These are phyloP conservation scores for Arthrobotrys sphaeroides DNA, from an alignment of 2,329 filamentous ascomycete species.

Conservation along the genomic window DNA sequence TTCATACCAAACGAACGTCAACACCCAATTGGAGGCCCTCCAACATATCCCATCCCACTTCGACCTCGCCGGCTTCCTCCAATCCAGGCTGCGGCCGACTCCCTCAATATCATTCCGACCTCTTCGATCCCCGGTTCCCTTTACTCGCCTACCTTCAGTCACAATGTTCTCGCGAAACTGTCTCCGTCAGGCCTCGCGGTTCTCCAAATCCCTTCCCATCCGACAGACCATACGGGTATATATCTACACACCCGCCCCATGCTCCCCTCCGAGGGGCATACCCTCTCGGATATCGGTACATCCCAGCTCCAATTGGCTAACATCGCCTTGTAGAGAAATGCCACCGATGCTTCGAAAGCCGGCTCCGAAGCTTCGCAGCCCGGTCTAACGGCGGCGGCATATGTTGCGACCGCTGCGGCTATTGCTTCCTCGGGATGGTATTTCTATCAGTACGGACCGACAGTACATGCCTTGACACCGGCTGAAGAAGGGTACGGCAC, in stretches of 20 bases:
- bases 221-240: conserved; percentile 77
- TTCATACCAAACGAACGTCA: conserved; percentile 39
- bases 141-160: neutral
- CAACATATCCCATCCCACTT: conserved; percentile 22
- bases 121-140: conserved; percentile 6
- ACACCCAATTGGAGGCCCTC: conserved; percentile 23
- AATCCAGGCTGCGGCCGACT: conserved; percentile 52
- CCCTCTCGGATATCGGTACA: conserved; percentile 9
- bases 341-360: conserved; percentile 51
- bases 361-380: conserved; percentile 34
- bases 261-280: neutral
- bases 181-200: conserved; percentile 49
- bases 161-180: conserved; percentile 53
- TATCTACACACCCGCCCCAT: conserved; percentile 60
- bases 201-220: conserved; percentile 49
- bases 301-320: conserved; percentile 42
- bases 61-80: conserved; percentile 33
- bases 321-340: conserved; percentile 42
- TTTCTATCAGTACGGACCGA: conserved; percentile 92
- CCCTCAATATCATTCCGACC: conserved; percentile 24
- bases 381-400: conserved; percentile 82
- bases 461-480: conserved; percentile 87
- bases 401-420: conserved; percentile 84
- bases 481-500: conserved; percentile 95
- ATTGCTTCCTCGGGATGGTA: conserved; percentile 95